Base-by-base conservation (phyloP, 164 flowering plant species). In the Berberis thunbergii region DNA sequence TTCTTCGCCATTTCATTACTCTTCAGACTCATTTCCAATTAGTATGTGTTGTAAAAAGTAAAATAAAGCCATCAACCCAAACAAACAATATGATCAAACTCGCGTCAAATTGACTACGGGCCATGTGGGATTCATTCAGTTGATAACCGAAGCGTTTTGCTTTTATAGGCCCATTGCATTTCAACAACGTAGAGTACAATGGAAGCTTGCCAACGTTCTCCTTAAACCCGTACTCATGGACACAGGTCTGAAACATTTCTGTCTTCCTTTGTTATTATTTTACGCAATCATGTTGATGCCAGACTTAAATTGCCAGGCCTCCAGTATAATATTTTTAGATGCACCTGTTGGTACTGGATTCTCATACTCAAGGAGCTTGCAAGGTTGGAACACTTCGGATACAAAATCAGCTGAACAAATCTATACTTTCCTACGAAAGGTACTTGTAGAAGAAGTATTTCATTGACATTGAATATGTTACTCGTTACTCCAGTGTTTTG, bases 311-410 rank as follows among this genome's bases (percentile, higher is more conserved):
- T 57, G 40, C 42, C 58, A 55, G 58, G 58, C 38, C 7, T 55
- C 58, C 58, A 55, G 42, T 41, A 55, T 55, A 9, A 55, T 55
- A 4, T 55, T 55, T 55, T 6, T 55, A 55, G 58, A 55, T 2
- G 42, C 58, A 55, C 58, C 58, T 55, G 58, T 55, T 55, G 42
- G 58, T 55, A 55, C 41, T 55, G 58, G 58, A 55, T 55, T 62
- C 65, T 54, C 54, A 10, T 62, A 11, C 56, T 62, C 45, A 50
- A 43, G 40, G 5, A 55, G 58, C 7, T 39, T 26, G 42, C 3
- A 26, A 8, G 58, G 42, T 1, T 55, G 41, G 40, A 39, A 55
- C 1, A 55, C 41, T 26, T 7, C 41, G 3, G 42, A 13, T 41
- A 55, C 4, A 26, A 55, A 26, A 55, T 38, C 42, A 55, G 5